A percentile compares a stretch with the other conserved stretches of the same genome.
phyloP scores from a whole-genome alignment of 495 filamentous ascomycete genomes.

The Immersiella caudata region DNA sequence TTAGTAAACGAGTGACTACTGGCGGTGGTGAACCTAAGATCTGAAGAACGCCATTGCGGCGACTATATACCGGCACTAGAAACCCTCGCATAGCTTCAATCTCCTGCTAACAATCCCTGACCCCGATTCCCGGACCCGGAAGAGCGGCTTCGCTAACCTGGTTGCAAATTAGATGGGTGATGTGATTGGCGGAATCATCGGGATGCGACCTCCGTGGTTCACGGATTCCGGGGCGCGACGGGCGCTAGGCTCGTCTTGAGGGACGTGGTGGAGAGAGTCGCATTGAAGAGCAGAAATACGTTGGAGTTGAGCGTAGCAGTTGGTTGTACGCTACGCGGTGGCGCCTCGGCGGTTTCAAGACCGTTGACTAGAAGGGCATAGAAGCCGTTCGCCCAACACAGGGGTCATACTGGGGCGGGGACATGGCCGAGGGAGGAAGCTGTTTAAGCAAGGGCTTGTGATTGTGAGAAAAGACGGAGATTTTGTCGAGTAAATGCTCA shows the following conservation, averaged over 20 bases:
- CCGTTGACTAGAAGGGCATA: background rate
- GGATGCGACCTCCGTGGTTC: constrained; percentile 8
- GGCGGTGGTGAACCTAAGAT: background rate
- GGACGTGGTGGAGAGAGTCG: constrained; percentile 6
- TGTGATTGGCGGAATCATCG: constrained; percentile 34
- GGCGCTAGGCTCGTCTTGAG: constrained; percentile 1
- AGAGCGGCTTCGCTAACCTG: constrained; percentile 17
- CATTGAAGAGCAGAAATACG: constrained; percentile 21
- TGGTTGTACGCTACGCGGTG: background rate
- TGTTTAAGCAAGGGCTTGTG: background rate
- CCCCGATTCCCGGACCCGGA: constrained; percentile 20
- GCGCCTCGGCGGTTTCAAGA: background rate
- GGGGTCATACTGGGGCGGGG: background rate
- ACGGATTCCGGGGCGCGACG: constrained; percentile 18
- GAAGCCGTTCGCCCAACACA: background rate
- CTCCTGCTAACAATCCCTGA: background rate
- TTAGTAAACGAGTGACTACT: background rate
- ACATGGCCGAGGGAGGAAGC: background rate
- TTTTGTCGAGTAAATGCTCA: background rate
- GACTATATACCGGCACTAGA: background rate
- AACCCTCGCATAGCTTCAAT: background rate
- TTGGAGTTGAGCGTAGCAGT: background rate
- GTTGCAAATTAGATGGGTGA: background rate
- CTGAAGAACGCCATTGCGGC: background rate
- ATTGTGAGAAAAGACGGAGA: background rate